A percentile compares a stretch with the other conserved stretches of the same genome.
These are phyloP conservation scores for Trypanosoma boissoni DNA, from an alignment of 208 protist genomes.

Conservation along the genomic window DNA sequence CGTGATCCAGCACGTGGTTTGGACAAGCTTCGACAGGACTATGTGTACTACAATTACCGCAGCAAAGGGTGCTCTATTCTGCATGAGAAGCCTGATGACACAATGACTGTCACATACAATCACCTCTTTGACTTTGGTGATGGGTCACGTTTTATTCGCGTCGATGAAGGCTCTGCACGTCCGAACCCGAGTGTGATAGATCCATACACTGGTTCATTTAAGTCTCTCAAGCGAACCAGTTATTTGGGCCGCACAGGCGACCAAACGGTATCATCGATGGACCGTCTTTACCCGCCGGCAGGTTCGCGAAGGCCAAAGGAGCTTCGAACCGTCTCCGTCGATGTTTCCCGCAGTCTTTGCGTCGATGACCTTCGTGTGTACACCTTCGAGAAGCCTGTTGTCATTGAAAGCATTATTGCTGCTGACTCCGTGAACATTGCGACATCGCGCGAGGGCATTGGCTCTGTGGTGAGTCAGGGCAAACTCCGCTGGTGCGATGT, in stretches of 20 bases:
- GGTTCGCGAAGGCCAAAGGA: background rate
- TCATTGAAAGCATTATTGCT: slow-evolving; percentile 75
- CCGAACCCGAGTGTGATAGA: slow-evolving; percentile 35
- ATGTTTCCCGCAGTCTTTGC: slow-evolving; percentile 16
- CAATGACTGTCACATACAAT: slow-evolving; percentile 72
- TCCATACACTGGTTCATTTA: slow-evolving; percentile 11
- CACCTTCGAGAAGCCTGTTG: slow-evolving; percentile 17
- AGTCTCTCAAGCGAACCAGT: slow-evolving; percentile 4
- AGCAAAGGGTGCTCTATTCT: slow-evolving; percentile 87
- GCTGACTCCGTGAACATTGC: slow-evolving; percentile 15
- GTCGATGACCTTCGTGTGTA: slow-evolving; percentile 12
- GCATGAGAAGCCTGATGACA: slow-evolving; percentile 42
- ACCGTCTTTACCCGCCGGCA: background rate
- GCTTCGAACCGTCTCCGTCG: slow-evolving; percentile 11
- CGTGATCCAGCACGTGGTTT: slow-evolving; percentile 43
- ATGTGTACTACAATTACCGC: slow-evolving; percentile 84
- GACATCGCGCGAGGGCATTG: slow-evolving; percentile 29
- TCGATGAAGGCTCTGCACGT: slow-evolving; percentile 18
- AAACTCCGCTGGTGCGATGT: slow-evolving; percentile 63
- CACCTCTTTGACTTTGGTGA: slow-evolving; percentile 82
- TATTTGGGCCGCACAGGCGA: background rate
- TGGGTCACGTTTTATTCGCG: slow-evolving; percentile 57
- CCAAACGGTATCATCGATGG: background rate
- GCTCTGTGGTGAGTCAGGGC: slow-evolving; percentile 37
- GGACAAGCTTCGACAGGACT: slow-evolving; percentile 30